These are phyloP conservation scores for Coemansia sp. DNA, from an alignment of 192 early-diverging fungal species.

Conservation along the genomic window DNA sequence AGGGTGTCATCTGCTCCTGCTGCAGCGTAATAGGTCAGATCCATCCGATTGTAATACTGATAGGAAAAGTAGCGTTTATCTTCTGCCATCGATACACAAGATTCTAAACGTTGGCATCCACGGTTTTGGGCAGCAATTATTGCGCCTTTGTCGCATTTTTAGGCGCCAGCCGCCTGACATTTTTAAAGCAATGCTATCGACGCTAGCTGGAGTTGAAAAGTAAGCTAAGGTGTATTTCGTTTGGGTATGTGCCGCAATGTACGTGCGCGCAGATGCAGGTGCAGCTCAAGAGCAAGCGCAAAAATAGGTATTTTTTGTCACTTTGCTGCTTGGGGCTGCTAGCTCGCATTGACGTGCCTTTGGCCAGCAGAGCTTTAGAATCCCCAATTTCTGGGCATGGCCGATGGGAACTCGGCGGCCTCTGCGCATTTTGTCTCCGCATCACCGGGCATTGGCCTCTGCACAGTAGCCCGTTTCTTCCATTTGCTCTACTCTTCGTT, in stretches of 20 bases:
- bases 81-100: neutral
- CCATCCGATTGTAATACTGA: neutral
- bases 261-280: neutral
- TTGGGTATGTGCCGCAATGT: neutral
- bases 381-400: neutral
- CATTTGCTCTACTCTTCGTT: neutral
- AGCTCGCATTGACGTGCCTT: neutral
- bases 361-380: neutral
- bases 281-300: neutral
- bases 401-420: neutral
- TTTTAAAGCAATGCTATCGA: neutral
- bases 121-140: neutral
- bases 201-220: neutral
- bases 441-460: conserved; percentile 3
- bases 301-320: neutral
- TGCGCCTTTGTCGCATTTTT: neutral
- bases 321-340: neutral
- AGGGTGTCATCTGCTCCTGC: neutral
- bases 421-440: neutral
- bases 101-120: neutral
- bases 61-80: neutral
- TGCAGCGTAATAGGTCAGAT: neutral
- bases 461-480: conserved; percentile 1
- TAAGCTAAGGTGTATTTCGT: neutral
- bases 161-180: neutral